Percentiles rank a stretch among this genome's conserved stretches.
Evolutionary conservation across 2,329 filamentous ascomycete genomes (phyloP).

Genomic region (Fusarium verticillioides): DNA sequence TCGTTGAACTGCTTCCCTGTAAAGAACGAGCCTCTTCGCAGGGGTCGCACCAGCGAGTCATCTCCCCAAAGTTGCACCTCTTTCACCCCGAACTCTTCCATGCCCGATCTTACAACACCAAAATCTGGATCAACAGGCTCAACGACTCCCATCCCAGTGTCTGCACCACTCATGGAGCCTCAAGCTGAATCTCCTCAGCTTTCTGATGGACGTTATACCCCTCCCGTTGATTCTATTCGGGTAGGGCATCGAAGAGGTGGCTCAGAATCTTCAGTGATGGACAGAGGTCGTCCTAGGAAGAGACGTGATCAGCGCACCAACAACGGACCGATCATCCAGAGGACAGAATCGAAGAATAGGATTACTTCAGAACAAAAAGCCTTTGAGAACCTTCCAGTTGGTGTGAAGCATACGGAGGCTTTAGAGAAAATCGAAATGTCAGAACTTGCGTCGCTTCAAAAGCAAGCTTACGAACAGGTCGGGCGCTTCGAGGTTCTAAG

Average conservation of each 20-base stretch:
- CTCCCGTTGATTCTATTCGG: conserved; percentile 39
- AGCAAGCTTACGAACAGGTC: conserved; percentile 71
- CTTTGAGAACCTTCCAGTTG: conserved; percentile 70
- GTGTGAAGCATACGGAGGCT: conserved; percentile 66
- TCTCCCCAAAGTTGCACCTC: conserved; percentile 56
- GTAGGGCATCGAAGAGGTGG: conserved; percentile 61
- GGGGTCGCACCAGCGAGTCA: conserved; percentile 59
- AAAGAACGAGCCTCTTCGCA: conserved; percentile 57
- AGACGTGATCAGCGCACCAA: conserved; percentile 57
- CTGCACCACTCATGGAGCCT: conserved; percentile 58
- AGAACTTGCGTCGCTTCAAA: conserved; percentile 64
- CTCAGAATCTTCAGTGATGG: conserved; percentile 69
- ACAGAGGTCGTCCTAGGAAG: conserved; percentile 70
- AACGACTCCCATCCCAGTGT: conserved; percentile 60
- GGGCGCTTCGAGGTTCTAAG: conserved; percentile 73
- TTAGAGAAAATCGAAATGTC: conserved; percentile 56
- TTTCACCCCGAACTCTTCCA: conserved; percentile 50
- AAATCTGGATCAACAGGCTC: conserved; percentile 55
- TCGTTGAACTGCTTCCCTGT: conserved; percentile 60
- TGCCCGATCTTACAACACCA: conserved; percentile 55
- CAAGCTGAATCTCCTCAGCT: conserved; percentile 56
- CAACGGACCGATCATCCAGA: conserved; percentile 51
- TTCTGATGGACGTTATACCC: conserved; percentile 53
- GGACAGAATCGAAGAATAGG: conserved; percentile 56
- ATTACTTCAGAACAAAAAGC: conserved; percentile 65